These are phyloP conservation scores for Linderniella brevidens DNA, from an alignment of 257 asterid genomes.

Conservation along the genomic window DNA sequence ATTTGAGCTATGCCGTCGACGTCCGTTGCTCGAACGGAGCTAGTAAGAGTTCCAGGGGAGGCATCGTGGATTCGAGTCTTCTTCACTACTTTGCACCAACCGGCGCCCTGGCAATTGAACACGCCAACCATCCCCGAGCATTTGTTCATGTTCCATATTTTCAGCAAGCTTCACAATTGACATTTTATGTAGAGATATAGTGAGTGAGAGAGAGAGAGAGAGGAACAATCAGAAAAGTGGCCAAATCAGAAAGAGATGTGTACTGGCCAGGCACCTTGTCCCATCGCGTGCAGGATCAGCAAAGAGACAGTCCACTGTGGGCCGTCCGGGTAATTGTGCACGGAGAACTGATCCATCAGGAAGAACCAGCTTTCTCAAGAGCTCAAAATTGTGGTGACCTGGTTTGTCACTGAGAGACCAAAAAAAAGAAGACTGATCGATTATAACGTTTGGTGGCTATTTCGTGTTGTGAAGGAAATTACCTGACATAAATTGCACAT, in stretches of 20 bases:
- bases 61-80: conserved; percentile 74
- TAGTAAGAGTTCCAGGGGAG: conserved; percentile 72
- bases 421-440: conserved; percentile 3
- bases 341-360: conserved; percentile 94
- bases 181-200: too few species aligned
- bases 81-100: conserved; percentile 72
- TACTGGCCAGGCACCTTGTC: conserved; percentile 19
- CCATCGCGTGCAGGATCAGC: conserved; percentile 76
- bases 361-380: conserved; percentile 69
- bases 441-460: neutral
- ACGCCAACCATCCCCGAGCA: conserved; percentile 68
- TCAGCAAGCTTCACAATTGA: conserved; percentile 56
- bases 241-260: too few species aligned
- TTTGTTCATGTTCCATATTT: conserved; percentile 76
- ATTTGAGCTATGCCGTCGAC: conserved; percentile 48
- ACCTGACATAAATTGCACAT: conserved; percentile 79
- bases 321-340: conserved; percentile 70
- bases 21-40: conserved; percentile 54
- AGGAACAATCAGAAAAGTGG: neutral
- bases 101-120: conserved; percentile 92
- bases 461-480: conserved; percentile 4
- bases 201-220: too few species aligned
- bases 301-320: conserved; percentile 52
- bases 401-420: conserved; percentile 56
- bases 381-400: conserved; percentile 74